These are phyloP conservation scores for Pulicaria dysenterica DNA, from an alignment of 129 eudicot species.

Conservation along the genomic window DNA sequence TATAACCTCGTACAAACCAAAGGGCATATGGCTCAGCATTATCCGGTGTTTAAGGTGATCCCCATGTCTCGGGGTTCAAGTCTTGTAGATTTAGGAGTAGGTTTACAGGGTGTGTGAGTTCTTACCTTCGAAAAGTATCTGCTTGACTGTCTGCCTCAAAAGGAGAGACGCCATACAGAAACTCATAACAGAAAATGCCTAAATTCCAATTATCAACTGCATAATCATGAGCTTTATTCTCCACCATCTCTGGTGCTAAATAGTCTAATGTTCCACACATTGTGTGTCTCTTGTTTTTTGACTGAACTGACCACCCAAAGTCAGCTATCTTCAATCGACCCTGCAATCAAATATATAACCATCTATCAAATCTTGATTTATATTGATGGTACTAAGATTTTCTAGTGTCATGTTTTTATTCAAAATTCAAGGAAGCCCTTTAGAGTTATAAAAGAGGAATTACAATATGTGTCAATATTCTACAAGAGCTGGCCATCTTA, in stretches of 20 bases:
- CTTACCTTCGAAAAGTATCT: constrained; percentile 82
- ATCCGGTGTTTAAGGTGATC: no score
- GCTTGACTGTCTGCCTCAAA: constrained; percentile 87
- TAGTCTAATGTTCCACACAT: constrained; percentile 98
- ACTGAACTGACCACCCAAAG: constrained; percentile 98
- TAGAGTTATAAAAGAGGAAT: not conserved
- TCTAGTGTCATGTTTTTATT: not conserved
- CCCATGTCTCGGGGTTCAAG: no score
- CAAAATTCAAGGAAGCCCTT: not conserved
- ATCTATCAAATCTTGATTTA: no score
- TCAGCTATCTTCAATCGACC: constrained; percentile 95
- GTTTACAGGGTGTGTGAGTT: not conserved
- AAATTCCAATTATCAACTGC: constrained; percentile 96
- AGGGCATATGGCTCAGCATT: not conserved
- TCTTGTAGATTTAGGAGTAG: no score
- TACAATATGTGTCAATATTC: constrained; percentile 3
- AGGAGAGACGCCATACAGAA: constrained; percentile 84
- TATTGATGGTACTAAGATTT: not conserved
- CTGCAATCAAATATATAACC: constrained; percentile 36
- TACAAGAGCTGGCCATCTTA: not conserved
- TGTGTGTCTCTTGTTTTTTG: constrained; percentile 79
- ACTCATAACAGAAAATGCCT: constrained; percentile 87
- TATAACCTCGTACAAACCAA: not conserved
- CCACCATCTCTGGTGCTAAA: constrained; percentile 98
- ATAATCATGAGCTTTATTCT: constrained; percentile 88